phyloP scores from a whole-genome alignment of 495 filamentous ascomycete species.

The Penicillium manginii region DNA sequence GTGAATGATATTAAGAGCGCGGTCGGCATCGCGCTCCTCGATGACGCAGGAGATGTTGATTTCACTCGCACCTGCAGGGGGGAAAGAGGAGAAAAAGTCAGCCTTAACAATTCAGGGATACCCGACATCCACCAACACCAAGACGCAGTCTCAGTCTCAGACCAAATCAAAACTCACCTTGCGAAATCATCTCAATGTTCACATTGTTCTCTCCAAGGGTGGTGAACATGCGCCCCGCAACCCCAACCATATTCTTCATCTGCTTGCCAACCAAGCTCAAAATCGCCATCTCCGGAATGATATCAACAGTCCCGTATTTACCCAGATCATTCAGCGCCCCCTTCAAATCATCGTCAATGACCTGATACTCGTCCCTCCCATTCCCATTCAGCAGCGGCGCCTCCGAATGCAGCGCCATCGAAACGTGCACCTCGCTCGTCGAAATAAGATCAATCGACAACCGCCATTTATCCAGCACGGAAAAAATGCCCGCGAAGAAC shows the following conservation, averaged over 20 bases:
- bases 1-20: constrained; percentile 93
- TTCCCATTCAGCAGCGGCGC: constrained; percentile 55
- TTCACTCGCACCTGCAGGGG: constrained; percentile 80
- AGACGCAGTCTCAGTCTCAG: too few species aligned
- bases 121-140: constrained; percentile 5
- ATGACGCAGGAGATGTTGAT: constrained; percentile 99
- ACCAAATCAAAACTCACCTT: constrained; percentile 62
- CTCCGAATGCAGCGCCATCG: constrained; percentile 85
- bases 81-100: constrained; percentile 18
- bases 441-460: constrained; percentile 93
- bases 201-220: constrained; percentile 85
- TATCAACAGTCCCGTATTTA: constrained; percentile 81
- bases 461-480: constrained; percentile 75
- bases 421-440: constrained; percentile 92
- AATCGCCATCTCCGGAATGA: constrained; percentile 87
- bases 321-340: constrained; percentile 70
- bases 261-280: constrained; percentile 88
- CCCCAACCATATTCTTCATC: constrained; percentile 93
- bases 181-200: constrained; percentile 97
- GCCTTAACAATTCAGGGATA: constrained; percentile 14
- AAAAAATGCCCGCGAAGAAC: constrained; percentile 90
- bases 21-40: constrained; percentile 82
- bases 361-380: constrained; percentile 63
- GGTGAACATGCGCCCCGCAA: constrained; percentile 87
- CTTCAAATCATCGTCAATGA: constrained; percentile 66